phyloP scores from a whole-genome alignment of 768 basidiomycete genomes.

The Pisolithus albus region DNA sequence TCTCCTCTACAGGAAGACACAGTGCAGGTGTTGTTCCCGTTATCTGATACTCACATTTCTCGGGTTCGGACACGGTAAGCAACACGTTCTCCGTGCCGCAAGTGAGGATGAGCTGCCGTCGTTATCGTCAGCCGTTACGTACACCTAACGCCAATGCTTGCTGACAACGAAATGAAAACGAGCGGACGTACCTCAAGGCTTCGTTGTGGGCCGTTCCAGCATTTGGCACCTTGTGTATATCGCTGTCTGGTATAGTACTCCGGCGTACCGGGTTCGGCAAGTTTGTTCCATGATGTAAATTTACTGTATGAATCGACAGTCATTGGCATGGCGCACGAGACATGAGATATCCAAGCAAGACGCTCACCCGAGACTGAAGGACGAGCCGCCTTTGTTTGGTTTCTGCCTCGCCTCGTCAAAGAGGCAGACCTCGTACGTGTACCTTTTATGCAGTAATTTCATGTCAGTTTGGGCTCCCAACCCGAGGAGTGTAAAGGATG shows the following conservation, averaged over 20 bases:
- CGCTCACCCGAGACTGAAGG: slow-evolving; percentile 77
- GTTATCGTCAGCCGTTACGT: background rate
- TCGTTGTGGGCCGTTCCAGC: slow-evolving; percentile 95
- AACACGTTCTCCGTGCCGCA: slow-evolving; percentile 86
- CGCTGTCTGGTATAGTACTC: slow-evolving; percentile 78
- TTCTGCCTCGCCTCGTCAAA: slow-evolving; percentile 87
- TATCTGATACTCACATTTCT: slow-evolving; percentile 94
- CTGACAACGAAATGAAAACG: background rate
- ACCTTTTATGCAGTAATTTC: slow-evolving; percentile 40
- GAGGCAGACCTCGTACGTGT: slow-evolving; percentile 90
- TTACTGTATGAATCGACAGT: slow-evolving; percentile 35
- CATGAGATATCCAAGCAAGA: background rate
- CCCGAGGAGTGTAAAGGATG: background rate
- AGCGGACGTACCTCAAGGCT: slow-evolving; percentile 58
- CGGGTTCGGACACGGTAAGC: slow-evolving; percentile 74
- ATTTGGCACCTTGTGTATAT: slow-evolving; percentile 80
- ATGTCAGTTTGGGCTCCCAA: slow-evolving; percentile 6
- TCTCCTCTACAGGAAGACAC: slow-evolving; percentile 44
- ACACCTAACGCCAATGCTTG: background rate
- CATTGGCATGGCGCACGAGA: background rate
- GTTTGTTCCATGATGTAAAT: slow-evolving; percentile 74
- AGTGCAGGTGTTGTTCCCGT: slow-evolving; percentile 81
- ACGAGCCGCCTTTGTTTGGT: slow-evolving; percentile 69
- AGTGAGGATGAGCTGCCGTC: slow-evolving; percentile 59
- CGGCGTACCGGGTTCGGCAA: slow-evolving; percentile 50